These are phyloP conservation scores for Stentor coeruleus DNA, from an alignment of 73 alveolate genomes.

Conservation along the genomic window DNA sequence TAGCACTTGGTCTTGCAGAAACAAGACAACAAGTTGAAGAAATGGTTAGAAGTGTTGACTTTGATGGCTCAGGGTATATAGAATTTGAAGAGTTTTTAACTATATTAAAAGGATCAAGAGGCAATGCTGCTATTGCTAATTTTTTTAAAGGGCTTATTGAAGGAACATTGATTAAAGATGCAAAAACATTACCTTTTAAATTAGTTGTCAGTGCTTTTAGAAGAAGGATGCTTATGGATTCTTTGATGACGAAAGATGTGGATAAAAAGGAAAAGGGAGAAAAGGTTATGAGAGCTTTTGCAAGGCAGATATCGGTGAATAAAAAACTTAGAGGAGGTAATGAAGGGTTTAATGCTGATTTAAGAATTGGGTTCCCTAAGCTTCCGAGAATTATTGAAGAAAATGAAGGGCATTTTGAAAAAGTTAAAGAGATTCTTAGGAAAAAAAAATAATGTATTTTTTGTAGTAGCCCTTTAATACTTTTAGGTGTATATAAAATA, in stretches of 20 bases:
- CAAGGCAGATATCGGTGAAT: no score
- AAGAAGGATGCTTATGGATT: slow-evolving; percentile 5
- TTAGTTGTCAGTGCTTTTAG: background rate
- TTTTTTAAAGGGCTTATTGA: slow-evolving; percentile 51
- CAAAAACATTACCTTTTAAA: slow-evolving; percentile 8
- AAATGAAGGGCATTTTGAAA: no score
- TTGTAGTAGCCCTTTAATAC: no score
- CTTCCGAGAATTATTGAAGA: no score
- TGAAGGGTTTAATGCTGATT: no score
- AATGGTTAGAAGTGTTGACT: slow-evolving; percentile 77
- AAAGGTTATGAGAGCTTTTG: background rate
- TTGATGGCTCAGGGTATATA: slow-evolving; percentile 80
- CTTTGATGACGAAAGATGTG: slow-evolving; percentile 3
- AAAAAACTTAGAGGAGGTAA: no score
- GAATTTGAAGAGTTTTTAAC: slow-evolving; percentile 89
- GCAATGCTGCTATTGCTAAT: slow-evolving; percentile 57
- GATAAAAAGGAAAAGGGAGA: slow-evolving; percentile 3
- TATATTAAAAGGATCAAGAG: slow-evolving; percentile 79
- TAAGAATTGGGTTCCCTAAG: no score
- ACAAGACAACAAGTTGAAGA: slow-evolving; percentile 75
- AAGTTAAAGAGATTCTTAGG: no score
- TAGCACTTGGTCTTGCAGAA: slow-evolving; percentile 89
- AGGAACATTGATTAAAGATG: background rate
- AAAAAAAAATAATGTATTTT: no score
- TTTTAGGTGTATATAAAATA: no score